Percentiles rank a stretch among this genome's conserved stretches.
Evolutionary conservation across 2,329 filamentous ascomycete genomes (phyloP).

Genomic region (Elsinoe necatrix): DNA sequence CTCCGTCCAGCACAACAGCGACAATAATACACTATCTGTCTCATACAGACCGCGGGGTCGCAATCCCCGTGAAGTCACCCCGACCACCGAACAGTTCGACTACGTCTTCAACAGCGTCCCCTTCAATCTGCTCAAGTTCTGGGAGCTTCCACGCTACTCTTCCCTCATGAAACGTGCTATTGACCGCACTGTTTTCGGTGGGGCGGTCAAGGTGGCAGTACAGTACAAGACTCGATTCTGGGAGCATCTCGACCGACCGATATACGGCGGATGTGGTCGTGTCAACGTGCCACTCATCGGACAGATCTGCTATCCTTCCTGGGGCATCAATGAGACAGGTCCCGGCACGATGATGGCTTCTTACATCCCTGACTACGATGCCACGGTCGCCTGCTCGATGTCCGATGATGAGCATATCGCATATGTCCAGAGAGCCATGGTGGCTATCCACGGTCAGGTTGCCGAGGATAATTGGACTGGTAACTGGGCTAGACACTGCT

Average conservation of each 20-base stretch:
- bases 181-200: constrained; percentile 42
- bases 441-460: constrained; percentile 54
- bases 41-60: neutral
- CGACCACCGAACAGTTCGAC: constrained; percentile 49
- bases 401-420: constrained; percentile 54
- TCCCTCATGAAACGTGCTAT: constrained; percentile 43
- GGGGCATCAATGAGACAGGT: constrained; percentile 55
- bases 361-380: constrained; percentile 45
- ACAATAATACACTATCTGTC: constrained; percentile 2
- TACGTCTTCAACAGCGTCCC: constrained; percentile 58
- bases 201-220: constrained; percentile 52
- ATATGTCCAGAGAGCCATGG: constrained; percentile 56
- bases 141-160: constrained; percentile 49
- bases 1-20: constrained; percentile 1
- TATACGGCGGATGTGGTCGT: constrained; percentile 55
- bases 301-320: constrained; percentile 58
- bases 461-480: constrained; percentile 57
- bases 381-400: constrained; percentile 41
- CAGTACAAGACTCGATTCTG: constrained; percentile 59
- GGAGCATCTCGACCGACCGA: constrained; percentile 47
- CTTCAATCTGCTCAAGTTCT: constrained; percentile 55
- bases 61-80: constrained; percentile 35
- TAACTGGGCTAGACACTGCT: constrained; percentile 56
- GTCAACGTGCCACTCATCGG: constrained; percentile 55
- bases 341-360: constrained; percentile 55